These are phyloP conservation scores for Botryotinia globosa DNA, from an alignment of 2,329 filamentous ascomycete genomes.

Conservation along the genomic window DNA sequence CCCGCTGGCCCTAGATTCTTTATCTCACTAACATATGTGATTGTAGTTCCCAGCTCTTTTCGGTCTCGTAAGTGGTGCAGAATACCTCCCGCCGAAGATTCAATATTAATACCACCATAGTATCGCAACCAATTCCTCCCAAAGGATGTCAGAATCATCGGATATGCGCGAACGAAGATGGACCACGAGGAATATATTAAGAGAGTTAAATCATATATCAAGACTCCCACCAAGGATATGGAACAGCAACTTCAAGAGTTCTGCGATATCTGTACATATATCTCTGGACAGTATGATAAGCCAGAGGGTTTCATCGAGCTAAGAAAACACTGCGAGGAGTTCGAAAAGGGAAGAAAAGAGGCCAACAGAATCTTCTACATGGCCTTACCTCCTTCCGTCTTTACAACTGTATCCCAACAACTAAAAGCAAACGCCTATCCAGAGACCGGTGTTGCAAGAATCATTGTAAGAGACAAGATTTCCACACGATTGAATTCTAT, in stretches of 20 bases:
- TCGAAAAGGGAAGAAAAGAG: conserved; percentile 80
- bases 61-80: conserved; percentile 74
- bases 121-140: conserved; percentile 98
- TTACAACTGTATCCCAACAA: conserved; percentile 96
- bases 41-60: conserved; percentile 91
- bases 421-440: conserved; percentile 98
- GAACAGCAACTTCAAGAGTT: conserved; percentile 95
- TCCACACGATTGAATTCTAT: background rate
- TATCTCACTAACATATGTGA: conserved; percentile 29
- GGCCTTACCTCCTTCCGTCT: conserved; percentile 95
- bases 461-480: conserved; percentile 68
- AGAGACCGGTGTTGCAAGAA: conserved; percentile 80
- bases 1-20: background rate
- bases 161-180: conserved; percentile 99
- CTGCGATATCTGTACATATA: conserved; percentile 81
- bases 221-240: conserved; percentile 95
- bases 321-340: conserved; percentile 77
- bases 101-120: conserved; percentile 46
- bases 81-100: background rate
- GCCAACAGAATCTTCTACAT: conserved; percentile 98
- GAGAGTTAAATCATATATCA: conserved; percentile 96
- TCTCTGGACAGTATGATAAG: conserved; percentile 96
- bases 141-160: conserved; percentile 93
- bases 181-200: conserved; percentile 93
- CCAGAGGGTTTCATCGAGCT: conserved; percentile 90